These are phyloP conservation scores for Malassezia sp. DNA, from an alignment of 1,284 basidiomycete genomes.

Conservation along the genomic window DNA sequence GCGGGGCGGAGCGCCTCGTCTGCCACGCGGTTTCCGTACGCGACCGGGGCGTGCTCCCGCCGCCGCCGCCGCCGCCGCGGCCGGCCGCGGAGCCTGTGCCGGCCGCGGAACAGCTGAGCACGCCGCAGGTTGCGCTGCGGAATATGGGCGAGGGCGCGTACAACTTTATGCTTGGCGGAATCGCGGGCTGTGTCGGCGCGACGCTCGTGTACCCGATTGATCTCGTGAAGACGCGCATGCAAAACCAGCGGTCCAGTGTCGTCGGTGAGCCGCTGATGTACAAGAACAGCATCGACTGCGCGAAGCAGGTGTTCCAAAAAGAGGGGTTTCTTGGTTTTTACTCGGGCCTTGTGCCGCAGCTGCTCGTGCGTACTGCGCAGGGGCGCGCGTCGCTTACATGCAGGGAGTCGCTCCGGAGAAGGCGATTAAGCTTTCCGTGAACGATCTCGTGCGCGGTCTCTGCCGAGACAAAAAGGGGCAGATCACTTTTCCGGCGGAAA, in stretches of 20 bases:
- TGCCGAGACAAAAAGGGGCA: conserved; percentile 84
- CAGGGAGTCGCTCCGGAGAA: conserved; percentile 91
- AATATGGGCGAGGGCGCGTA: conserved; percentile 52
- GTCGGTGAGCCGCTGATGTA: conserved; percentile 45
- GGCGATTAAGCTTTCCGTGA: conserved; percentile 86
- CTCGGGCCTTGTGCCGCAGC: conserved; percentile 84
- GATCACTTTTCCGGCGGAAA: conserved; percentile 74
- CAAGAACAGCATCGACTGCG: conserved; percentile 59
- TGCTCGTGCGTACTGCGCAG: conserved; percentile 52
- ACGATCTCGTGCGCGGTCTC: conserved; percentile 74
- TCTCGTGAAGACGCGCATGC: conserved; percentile 76
- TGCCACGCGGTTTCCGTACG: conserved; percentile 6
- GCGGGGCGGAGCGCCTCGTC: not conserved
- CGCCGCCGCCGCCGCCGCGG: not conserved
- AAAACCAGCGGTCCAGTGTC: conserved; percentile 61
- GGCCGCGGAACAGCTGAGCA: conserved; percentile 9
- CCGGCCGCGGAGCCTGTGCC: not conserved
- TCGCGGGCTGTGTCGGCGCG: conserved; percentile 79
- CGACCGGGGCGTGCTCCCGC: conserved; percentile 1
- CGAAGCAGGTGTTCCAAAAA: conserved; percentile 82
- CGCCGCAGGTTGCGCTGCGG: conserved; percentile 3
- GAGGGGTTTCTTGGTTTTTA: conserved; percentile 91
- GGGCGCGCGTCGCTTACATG: too few relatives aligned
- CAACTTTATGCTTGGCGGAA: conserved; percentile 77
- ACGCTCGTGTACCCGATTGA: conserved; percentile 90